Evolutionary conservation across 192 early-diverging fungal genomes (phyloP).

Genomic region (Obelidium mucronatum): DNA sequence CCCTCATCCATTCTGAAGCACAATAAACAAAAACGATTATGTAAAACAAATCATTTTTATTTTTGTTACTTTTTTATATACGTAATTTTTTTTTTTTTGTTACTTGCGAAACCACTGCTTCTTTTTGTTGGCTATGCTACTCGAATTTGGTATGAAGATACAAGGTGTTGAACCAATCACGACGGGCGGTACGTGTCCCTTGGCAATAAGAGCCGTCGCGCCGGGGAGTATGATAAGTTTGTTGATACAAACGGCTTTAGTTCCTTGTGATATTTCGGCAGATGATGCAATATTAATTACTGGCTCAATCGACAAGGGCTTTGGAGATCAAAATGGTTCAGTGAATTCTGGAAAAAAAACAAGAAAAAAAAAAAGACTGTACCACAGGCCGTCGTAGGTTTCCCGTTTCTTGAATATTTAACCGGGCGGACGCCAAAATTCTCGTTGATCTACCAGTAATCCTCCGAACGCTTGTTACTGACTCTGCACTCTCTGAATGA

Average conservation of each 20-base stretch:
- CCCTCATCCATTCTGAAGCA: too few relatives aligned
- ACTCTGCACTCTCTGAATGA: neutral
- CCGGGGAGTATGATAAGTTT: neutral
- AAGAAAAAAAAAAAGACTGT: too few relatives aligned
- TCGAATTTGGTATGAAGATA: neutral
- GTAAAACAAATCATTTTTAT: too few relatives aligned
- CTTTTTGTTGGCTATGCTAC: neutral
- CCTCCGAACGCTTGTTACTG: neutral
- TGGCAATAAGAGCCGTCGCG: slow-evolving; percentile 1
- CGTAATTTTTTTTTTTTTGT: neutral
- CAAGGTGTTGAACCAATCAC: slow-evolving; percentile 4
- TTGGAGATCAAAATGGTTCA: neutral
- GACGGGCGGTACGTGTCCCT: slow-evolving; percentile 2
- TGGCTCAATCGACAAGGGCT: slow-evolving; percentile 20
- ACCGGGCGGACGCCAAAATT: neutral
- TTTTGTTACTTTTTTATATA: neutral
- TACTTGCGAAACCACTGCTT: neutral
- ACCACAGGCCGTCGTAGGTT: too few relatives aligned
- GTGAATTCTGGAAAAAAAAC: neutral
- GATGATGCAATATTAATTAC: neutral
- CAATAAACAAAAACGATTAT: too few relatives aligned
- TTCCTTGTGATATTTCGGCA: neutral
- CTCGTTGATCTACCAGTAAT: neutral
- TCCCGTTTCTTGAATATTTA: neutral
- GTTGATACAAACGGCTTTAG: slow-evolving; percentile 21